A percentile compares a stretch with the other conserved stretches of the same genome.
These are phyloP conservation scores for Mycena galopus DNA, from an alignment of 768 basidiomycete genomes.

Conservation along the genomic window DNA sequence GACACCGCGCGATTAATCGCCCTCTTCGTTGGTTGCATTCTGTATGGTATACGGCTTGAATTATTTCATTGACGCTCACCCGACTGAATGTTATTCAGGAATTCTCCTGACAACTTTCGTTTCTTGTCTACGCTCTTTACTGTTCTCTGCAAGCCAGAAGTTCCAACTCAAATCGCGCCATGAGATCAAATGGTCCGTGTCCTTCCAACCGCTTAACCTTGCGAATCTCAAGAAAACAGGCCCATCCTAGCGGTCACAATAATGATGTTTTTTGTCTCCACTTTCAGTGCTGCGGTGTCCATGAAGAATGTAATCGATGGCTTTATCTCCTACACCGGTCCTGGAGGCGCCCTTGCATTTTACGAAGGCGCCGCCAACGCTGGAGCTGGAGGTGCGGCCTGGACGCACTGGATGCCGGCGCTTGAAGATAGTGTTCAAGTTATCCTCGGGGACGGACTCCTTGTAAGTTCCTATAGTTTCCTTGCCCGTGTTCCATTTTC, in stretches of 20 bases:
- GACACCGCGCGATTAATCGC: slow-evolving; percentile 25
- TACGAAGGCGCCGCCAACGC: background rate
- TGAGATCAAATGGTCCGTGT: slow-evolving; percentile 24
- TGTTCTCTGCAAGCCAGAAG: slow-evolving; percentile 21
- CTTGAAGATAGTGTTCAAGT: slow-evolving; percentile 23
- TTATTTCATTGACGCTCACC: background rate
- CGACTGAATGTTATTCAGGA: background rate
- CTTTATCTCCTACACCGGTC: slow-evolving; percentile 17
- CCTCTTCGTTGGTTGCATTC: slow-evolving; percentile 20
- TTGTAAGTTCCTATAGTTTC: background rate
- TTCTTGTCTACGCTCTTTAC: slow-evolving; percentile 21
- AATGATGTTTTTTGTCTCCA: slow-evolving; percentile 20
- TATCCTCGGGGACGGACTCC: slow-evolving; percentile 16
- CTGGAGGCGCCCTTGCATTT: slow-evolving; percentile 2
- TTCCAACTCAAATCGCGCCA: slow-evolving; percentile 9
- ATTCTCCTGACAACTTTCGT: slow-evolving; percentile 26
- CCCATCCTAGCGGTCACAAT: slow-evolving; percentile 15
- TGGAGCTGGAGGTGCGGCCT: background rate
- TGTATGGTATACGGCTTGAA: slow-evolving; percentile 9
- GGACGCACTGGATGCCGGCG: slow-evolving; percentile 24
- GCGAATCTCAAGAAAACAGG: too few relatives aligned
- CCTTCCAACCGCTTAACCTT: too few relatives aligned
- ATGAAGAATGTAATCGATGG: slow-evolving; percentile 22
- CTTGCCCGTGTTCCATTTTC: background rate
- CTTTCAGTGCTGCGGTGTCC: slow-evolving; percentile 6